Percentiles rank a stretch among this genome's conserved stretches.
These are phyloP conservation scores for Capsella rubella DNA, from an alignment of 441 rosid genomes.

Conservation along the genomic window DNA sequence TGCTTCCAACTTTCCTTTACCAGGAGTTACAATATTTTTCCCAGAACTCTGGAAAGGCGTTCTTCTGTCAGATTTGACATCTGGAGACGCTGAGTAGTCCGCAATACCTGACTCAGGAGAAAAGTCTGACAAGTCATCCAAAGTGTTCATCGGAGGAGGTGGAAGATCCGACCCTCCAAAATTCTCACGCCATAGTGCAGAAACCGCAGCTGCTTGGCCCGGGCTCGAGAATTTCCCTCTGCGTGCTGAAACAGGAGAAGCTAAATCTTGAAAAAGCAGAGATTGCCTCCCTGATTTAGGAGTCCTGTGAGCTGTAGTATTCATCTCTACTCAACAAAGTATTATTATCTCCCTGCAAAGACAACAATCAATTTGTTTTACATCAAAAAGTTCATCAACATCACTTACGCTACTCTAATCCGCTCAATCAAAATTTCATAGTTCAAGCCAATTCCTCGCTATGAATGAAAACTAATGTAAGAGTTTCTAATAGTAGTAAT, in stretches of 20 bases:
- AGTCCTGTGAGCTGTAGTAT: conserved; percentile 61
- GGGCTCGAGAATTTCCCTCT: conserved; percentile 80
- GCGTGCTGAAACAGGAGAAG: conserved; percentile 78
- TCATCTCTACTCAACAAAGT: conserved; percentile 54
- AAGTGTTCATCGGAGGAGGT: conserved; percentile 86
- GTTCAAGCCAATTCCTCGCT: not conserved
- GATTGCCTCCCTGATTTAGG: conserved; percentile 86
- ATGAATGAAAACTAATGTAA: not conserved
- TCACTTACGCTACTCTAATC: not conserved
- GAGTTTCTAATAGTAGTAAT: not conserved
- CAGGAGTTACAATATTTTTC: conserved; percentile 59
- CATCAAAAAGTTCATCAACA: conserved; percentile 5
- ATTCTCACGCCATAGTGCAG: conserved; percentile 93
- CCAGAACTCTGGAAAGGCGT: conserved; percentile 62
- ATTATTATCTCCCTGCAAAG: conserved; percentile 34
- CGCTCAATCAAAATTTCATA: not conserved
- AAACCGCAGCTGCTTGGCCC: conserved; percentile 89
- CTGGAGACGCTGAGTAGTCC: conserved; percentile 79
- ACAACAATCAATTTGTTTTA: not conserved
- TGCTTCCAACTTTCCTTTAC: conserved; percentile 62
- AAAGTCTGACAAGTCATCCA: conserved; percentile 88
- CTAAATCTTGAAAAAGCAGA: conserved; percentile 84
- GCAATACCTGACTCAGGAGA: conserved; percentile 87
- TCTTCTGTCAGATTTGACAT: conserved; percentile 63
- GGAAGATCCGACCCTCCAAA: conserved; percentile 88